Evolutionary conservation across 2,329 filamentous ascomycete genomes (phyloP), one percentile per base, ranked within the genome.

Genomic region (Elsinoe batatas): DNA sequence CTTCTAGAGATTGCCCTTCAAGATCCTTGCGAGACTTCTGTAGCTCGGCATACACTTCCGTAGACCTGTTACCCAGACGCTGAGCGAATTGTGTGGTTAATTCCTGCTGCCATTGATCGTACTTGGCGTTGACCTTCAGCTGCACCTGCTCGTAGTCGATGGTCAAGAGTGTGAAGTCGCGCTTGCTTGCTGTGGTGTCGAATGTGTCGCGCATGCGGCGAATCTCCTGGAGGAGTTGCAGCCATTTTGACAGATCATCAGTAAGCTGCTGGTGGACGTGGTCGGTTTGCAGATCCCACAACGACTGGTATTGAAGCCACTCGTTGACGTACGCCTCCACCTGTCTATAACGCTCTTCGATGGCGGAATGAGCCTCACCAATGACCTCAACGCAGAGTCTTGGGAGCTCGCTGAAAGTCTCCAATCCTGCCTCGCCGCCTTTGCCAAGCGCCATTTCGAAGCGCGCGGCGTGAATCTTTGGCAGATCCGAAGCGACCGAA

Each of bases 91-190:
- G 95, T 63, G 87, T 81, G 36, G 97, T 77, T 56, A 98, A 95
- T 62, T 99, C 93, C 64, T 96, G 89, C 70, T 99, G 93, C 93
- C 94, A 98, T 69, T 97, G 91, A 67, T 99, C 94, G 68, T 98
- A 99, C 70, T 97, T 98, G 64, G 90, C 89, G 65, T 97, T 98
- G 69, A 99, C 93, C 71, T 95, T 96, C 57, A 91, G 89, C 71
- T 98, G 94, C 0, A 98, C 93, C 70, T 98, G 94, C 64, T 97
- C 93, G 66, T 98, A 98, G 69, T 98, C 91, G 65, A 99, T 90
- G 3, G 87, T 89, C 54, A 97, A 83, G 69, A 95, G 91, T 3
- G 93, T 93, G 67, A 99, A 98, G 1, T 86, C 87, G 37, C 88
- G 86, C 69, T 86, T 93, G 61, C 94, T 88, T 68, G 96, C 93